Conservation (phyloP, 225 moss, liverwort and hornwort genomes). For the Polytrichum formosum region DNA sequence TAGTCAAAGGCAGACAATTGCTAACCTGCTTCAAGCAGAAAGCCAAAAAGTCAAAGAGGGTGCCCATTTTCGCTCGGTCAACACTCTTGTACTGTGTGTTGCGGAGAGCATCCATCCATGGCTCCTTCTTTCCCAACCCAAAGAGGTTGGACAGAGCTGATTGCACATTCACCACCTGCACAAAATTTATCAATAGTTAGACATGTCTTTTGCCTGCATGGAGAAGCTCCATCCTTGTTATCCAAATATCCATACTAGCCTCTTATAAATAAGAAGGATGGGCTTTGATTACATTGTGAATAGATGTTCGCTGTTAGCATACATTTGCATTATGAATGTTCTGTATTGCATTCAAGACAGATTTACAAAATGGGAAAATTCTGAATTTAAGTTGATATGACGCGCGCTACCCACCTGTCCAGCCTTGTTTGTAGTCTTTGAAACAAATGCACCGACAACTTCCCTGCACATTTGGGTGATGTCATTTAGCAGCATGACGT, state of each 20-base stretch:
- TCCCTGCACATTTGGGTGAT: constrained; percentile 72
- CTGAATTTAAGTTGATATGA: no score
- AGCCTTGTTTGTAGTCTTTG: constrained; percentile 70
- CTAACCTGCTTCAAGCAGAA: constrained; percentile 85
- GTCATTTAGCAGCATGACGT: constrained; percentile 81
- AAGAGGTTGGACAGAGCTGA: constrained; percentile 67
- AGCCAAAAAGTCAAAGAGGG: constrained; percentile 78
- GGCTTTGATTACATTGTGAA: no score
- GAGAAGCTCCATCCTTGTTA: no score
- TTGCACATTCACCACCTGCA: constrained; percentile 73
- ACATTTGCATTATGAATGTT: no score
- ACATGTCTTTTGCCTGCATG: no score
- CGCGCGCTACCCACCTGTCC: constrained; percentile 43
- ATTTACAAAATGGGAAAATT: no score
- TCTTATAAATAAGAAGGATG: no score
- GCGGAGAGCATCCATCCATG: constrained; percentile 79
- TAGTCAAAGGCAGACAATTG: neutral
- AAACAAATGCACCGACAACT: constrained; percentile 72
- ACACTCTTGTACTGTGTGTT: constrained; percentile 57
- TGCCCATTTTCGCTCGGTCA: constrained; percentile 67
- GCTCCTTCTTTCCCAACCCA: constrained; percentile 85
- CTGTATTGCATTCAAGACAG: no score
- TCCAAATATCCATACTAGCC: no score
- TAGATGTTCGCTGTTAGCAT: no score
- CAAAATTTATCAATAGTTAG: neutral